A percentile compares a stretch with the other conserved stretches of the same genome.
phyloP scores from a whole-genome alignment of 306 rosid genomes.

The Lablab purpureus region DNA sequence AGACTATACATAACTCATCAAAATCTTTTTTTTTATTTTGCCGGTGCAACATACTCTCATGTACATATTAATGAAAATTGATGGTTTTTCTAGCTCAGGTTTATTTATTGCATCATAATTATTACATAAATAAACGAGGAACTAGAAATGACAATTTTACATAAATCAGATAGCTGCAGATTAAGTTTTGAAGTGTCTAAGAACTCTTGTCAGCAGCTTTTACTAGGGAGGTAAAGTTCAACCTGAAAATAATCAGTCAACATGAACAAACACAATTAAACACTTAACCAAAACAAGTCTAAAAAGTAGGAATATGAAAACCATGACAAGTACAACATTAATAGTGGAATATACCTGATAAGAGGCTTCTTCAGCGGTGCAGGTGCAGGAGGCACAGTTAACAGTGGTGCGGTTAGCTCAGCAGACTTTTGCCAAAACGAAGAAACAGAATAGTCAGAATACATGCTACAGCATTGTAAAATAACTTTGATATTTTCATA shows the following conservation, averaged over 20 bases:
- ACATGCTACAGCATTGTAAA: conserved; percentile 15
- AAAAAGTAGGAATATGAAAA: conserved; percentile 20
- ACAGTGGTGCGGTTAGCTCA: conserved; percentile 65
- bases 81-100: conserved; percentile 44
- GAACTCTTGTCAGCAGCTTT: conserved; percentile 74
- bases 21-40: conserved; percentile 27
- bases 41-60: conserved; percentile 40
- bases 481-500: conserved; percentile 8
- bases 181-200: conserved; percentile 37
- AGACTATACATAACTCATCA: background rate
- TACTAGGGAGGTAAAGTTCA: conserved; percentile 83
- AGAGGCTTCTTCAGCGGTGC: conserved; percentile 67
- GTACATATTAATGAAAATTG: conserved; percentile 29
- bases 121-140: conserved; percentile 44
- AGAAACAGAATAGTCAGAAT: conserved; percentile 34
- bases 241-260: conserved; percentile 59
- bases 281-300: conserved; percentile 2
- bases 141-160: conserved; percentile 38
- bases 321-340: conserved; percentile 3
- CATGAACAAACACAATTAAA: conserved; percentile 24
- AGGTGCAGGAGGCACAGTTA: conserved; percentile 58
- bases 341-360: conserved; percentile 62
- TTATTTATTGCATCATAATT: conserved; percentile 38
- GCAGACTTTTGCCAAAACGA: conserved; percentile 62
- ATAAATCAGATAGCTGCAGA: conserved; percentile 33